Conservation (phyloP, 2,329 filamentous ascomycete genomes). For the Penicillium sp. region DNA sequence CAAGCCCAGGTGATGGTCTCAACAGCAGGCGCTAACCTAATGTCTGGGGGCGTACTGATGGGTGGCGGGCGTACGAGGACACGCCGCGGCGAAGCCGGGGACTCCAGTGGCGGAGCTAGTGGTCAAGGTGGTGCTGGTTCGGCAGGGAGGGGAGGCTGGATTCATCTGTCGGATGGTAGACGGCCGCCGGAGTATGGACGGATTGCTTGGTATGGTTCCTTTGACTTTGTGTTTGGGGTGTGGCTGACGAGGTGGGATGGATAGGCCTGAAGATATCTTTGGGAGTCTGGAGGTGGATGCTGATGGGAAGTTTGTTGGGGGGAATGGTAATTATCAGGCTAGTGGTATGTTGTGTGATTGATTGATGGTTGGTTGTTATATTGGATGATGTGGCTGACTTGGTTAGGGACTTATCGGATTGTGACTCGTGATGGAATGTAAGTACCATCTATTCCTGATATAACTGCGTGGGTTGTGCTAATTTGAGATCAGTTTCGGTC, state of each 20-base stretch:
- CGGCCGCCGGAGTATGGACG: constrained; percentile 55
- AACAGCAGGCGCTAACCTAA: constrained; percentile 48
- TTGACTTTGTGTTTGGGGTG: too few species aligned
- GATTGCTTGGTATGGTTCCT: constrained; percentile 47
- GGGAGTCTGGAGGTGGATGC: constrained; percentile 56
- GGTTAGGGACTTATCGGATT: constrained; percentile 52
- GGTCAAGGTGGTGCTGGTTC: constrained; percentile 52
- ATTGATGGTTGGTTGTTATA: too few species aligned
- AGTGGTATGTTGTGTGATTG: constrained; percentile 38
- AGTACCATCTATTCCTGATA: constrained; percentile 23
- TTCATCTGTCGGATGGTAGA: constrained; percentile 53
- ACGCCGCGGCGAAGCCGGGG: constrained; percentile 32
- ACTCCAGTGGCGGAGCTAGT: constrained; percentile 50
- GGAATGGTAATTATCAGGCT: constrained; percentile 50
- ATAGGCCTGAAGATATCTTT: constrained; percentile 56
- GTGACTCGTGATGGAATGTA: constrained; percentile 54
- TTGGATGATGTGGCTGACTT: too few species aligned
- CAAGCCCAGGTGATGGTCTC: constrained; percentile 55
- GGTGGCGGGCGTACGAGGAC: constrained; percentile 28
- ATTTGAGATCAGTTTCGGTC: constrained; percentile 42
- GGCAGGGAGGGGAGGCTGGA: constrained; percentile 53
- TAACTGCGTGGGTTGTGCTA: too few species aligned
- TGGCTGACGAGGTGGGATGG: too few species aligned
- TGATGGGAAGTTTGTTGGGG: constrained; percentile 49
- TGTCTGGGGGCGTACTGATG: constrained; percentile 44